Conservation (phyloP, 2,329 filamentous ascomycete species). For the Neoscytalidium dimidiatum region DNA sequence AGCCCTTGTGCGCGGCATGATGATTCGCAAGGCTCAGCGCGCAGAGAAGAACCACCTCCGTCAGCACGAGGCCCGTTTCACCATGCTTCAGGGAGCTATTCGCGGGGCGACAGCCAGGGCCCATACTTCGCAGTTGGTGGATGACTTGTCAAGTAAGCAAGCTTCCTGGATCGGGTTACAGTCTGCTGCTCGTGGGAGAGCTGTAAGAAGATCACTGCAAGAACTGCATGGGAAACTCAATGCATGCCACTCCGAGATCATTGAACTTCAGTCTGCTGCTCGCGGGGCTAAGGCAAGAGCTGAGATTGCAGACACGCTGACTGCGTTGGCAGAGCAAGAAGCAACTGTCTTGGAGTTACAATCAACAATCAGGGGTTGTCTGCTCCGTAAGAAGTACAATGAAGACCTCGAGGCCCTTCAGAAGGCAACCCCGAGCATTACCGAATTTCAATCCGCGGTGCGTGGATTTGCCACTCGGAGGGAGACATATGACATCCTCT, state of each 20-base stretch:
- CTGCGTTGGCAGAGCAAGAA: slow-evolving; percentile 45
- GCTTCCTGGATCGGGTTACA: slow-evolving; percentile 45
- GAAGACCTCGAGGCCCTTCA: slow-evolving; percentile 57
- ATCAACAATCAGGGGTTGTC: slow-evolving; percentile 52
- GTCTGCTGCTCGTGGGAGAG: slow-evolving; percentile 10
- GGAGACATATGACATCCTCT: slow-evolving; percentile 63
- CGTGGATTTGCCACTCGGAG: slow-evolving; percentile 68
- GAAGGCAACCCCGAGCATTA: slow-evolving; percentile 58
- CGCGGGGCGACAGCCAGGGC: slow-evolving; percentile 52
- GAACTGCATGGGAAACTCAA: not conserved
- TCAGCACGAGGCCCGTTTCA: slow-evolving; percentile 43
- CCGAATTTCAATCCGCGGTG: slow-evolving; percentile 65
- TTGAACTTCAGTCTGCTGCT: slow-evolving; percentile 3
- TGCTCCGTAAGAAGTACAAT: slow-evolving; percentile 45
- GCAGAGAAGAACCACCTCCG: slow-evolving; percentile 38
- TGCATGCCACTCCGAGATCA: not conserved
- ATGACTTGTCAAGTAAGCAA: slow-evolving; percentile 44
- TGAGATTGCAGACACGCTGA: slow-evolving; percentile 5
- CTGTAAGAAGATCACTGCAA: not conserved
- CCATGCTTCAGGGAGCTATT: slow-evolving; percentile 65
- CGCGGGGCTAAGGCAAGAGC: slow-evolving; percentile 29
- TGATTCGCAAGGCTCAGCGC: slow-evolving; percentile 40
- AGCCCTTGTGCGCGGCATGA: slow-evolving; percentile 43
- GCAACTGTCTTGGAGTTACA: slow-evolving; percentile 52
- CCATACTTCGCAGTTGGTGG: slow-evolving; percentile 40